Evolutionary conservation across 768 basidiomycete species (phyloP).

Genomic region (Chalciporus pseudorubinellus): DNA sequence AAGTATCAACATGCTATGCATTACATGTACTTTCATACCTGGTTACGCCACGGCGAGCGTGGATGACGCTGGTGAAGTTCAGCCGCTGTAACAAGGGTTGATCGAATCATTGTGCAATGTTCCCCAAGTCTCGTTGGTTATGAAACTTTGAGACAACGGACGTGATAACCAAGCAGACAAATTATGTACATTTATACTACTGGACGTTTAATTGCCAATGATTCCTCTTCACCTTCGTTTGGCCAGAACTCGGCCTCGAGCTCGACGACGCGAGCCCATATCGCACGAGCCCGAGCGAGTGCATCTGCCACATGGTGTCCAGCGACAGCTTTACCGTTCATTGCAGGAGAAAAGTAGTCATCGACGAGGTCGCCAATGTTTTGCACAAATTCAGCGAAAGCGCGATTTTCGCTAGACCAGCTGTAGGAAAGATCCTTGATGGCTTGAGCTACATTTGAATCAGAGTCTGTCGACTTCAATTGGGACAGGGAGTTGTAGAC

Average conservation of each 20-base stretch:
- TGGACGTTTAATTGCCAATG: no score
- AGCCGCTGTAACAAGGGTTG: no score
- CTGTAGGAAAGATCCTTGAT: conserved; percentile 53
- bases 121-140: no score
- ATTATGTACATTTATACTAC: no score
- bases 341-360: conserved; percentile 32
- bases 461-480: background rate
- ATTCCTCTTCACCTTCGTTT: conserved; percentile 35
- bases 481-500: conserved; percentile 32
- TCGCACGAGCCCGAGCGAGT: conserved; percentile 41
- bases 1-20: conserved; percentile 17
- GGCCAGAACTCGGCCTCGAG: conserved; percentile 66
- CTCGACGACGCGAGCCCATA: conserved; percentile 59
- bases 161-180: no score
- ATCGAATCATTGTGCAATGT: no score
- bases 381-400: conserved; percentile 54
- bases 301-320: conserved; percentile 8
- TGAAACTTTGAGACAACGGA: no score
- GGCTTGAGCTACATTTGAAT: conserved; percentile 24
- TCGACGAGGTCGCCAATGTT: conserved; percentile 49
- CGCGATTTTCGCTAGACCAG: conserved; percentile 51
- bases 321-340: conserved; percentile 28
- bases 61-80: background rate
- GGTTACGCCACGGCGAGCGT: conserved; percentile 6
- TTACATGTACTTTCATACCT: conserved; percentile 1